phyloP scores from a whole-genome alignment of 768 basidiomycete genomes.

The Mycena metata region DNA sequence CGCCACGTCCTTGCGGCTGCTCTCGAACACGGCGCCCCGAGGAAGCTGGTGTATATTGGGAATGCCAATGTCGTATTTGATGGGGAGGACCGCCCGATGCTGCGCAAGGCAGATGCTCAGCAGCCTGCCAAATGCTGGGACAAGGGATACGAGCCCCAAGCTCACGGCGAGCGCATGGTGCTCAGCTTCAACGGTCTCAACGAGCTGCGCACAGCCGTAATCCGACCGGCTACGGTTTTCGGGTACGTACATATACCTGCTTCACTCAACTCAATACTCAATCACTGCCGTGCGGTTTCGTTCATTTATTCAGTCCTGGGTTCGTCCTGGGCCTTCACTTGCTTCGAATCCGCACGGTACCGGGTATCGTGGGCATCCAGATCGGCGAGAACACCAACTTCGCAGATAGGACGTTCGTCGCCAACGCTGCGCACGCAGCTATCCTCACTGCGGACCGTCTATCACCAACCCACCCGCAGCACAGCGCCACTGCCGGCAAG shows the following conservation, averaged over 20 bases:
- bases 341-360: constrained; percentile 40
- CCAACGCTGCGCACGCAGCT: constrained; percentile 67
- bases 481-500: constrained; percentile 59
- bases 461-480: constrained; percentile 50
- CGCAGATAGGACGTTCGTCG: constrained; percentile 69
- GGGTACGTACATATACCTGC: constrained; percentile 10
- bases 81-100: constrained; percentile 16
- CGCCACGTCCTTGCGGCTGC: constrained; percentile 21
- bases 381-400: constrained; percentile 63
- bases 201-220: constrained; percentile 14
- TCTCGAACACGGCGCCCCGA: constrained; percentile 1
- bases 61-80: constrained; percentile 19
- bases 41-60: constrained; percentile 20
- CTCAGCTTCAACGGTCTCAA: constrained; percentile 24
- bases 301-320: constrained; percentile 44
- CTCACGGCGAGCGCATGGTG: constrained; percentile 26
- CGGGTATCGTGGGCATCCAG: constrained; percentile 47
- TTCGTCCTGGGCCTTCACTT: constrained; percentile 32
- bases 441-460: constrained; percentile 66
- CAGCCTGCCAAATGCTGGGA: neutral
- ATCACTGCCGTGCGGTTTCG: neutral
- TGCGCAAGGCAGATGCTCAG: constrained; percentile 14
- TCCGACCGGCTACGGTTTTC: constrained; percentile 21
- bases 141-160: neutral
- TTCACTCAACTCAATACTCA: neutral